Evolutionary conservation across 179 eudicot genomes (phyloP).

Genomic region (Heliamphora pulchella): DNA sequence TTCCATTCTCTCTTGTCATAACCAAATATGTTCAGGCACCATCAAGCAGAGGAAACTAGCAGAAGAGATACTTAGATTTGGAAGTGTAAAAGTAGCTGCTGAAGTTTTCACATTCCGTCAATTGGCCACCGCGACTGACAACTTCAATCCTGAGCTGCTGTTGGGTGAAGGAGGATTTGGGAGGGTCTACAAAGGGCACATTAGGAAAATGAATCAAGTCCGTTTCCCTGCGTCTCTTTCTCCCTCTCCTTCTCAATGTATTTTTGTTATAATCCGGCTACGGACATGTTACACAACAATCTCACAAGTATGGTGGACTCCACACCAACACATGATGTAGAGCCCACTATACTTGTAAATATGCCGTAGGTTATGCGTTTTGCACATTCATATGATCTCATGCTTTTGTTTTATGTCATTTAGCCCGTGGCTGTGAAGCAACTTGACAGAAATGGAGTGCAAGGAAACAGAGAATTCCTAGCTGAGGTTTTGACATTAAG

Average conservation of each 20-base stretch:
- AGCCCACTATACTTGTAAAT: too few species aligned
- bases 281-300: too few species aligned
- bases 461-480: conserved; percentile 72
- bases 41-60: conserved; percentile 29
- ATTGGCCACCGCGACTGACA: conserved; percentile 60
- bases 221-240: background rate
- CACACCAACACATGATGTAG: too few species aligned
- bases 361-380: too few species aligned
- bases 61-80: conserved; percentile 21
- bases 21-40: conserved; percentile 27
- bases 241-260: too few species aligned
- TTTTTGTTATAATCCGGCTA: too few species aligned
- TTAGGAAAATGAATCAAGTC: conserved; percentile 43
- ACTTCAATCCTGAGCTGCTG: conserved; percentile 52
- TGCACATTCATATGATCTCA: background rate
- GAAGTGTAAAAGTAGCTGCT: conserved; percentile 35
- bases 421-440: conserved; percentile 86
- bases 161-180: conserved; percentile 87
- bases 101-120: conserved; percentile 66
- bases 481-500: conserved; percentile 68
- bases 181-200: conserved; percentile 61
- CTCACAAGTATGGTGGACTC: too few species aligned
- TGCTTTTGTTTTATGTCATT: background rate
- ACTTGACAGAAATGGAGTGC: conserved; percentile 65
- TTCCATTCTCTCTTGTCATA: too few species aligned